Conservation (phyloP, 2,329 filamentous ascomycete species). For the Colletotrichum endophyticum region DNA sequence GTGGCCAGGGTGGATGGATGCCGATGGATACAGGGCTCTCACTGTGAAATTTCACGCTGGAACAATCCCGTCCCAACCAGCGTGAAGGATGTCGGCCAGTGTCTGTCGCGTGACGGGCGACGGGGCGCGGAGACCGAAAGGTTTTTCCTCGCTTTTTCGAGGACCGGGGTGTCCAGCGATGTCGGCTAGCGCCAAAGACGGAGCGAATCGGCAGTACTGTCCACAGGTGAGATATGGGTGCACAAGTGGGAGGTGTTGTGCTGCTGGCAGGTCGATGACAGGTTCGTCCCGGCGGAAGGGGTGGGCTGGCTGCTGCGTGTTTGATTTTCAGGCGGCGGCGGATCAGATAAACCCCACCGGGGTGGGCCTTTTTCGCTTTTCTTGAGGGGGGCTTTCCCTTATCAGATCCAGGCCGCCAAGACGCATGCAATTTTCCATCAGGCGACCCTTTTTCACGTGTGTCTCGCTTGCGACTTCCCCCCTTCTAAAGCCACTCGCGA, state of each 20-base stretch:
- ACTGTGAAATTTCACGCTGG: not conserved
- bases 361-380: not conserved
- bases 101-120: not conserved
- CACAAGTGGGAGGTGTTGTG: no score
- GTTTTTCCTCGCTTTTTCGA: not conserved
- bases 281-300: not conserved
- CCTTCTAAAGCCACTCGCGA: no score
- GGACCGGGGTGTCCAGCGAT: not conserved
- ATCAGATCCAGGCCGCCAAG: slow-evolving; percentile 13
- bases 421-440: slow-evolving; percentile 8
- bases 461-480: not conserved
- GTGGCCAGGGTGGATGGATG: not conserved
- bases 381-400: not conserved
- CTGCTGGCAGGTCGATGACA: not conserved
- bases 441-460: slow-evolving; percentile 12
- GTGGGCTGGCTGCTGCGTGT: not conserved
- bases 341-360: not conserved
- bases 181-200: not conserved
- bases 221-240: no score
- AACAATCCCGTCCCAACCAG: not conserved
- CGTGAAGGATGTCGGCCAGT: not conserved
- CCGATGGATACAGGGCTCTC: not conserved
- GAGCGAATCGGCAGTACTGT: not conserved
- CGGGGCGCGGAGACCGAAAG: not conserved
- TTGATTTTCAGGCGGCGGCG: not conserved